phyloP scores from a whole-genome alignment of 306 rosid genomes.

The Quercus variabilis region DNA sequence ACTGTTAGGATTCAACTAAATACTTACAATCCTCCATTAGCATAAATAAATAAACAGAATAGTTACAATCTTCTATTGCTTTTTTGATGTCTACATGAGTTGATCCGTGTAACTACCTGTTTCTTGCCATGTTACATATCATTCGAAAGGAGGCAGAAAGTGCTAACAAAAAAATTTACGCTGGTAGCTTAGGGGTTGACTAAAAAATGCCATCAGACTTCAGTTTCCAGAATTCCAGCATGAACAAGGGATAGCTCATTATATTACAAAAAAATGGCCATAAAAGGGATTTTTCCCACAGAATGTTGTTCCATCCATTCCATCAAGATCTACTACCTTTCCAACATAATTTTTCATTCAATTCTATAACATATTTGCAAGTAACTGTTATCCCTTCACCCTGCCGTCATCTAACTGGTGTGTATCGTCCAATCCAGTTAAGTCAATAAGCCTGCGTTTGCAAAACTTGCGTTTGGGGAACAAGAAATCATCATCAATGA shows the following conservation, averaged over 20 bases:
- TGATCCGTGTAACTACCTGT: not conserved
- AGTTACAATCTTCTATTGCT: not conserved
- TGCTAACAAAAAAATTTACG: too few relatives aligned
- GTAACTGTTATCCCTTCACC: not conserved
- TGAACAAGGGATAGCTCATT: not conserved
- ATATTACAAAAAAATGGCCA: not conserved
- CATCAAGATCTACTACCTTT: not conserved
- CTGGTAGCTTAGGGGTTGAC: not conserved
- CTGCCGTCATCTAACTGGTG: conserved; percentile 6
- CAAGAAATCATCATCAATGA: conserved; percentile 1
- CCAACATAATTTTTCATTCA: not conserved
- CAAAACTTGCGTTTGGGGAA: not conserved
- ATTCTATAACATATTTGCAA: too few relatives aligned
- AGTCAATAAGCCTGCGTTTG: conserved; percentile 9
- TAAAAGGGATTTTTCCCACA: not conserved
- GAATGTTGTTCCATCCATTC: not conserved
- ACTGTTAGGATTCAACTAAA: not conserved
- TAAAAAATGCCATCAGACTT: not conserved
- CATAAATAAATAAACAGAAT: too few relatives aligned
- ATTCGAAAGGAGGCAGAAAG: too few relatives aligned
- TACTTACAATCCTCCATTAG: not conserved
- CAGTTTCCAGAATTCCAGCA: too few relatives aligned
- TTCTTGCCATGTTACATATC: not conserved
- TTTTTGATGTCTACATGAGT: not conserved
- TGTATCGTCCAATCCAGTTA: conserved; percentile 11